Conservation (phyloP, 495 filamentous ascomycete genomes). For the Penicillium cosmopolitanum region DNA sequence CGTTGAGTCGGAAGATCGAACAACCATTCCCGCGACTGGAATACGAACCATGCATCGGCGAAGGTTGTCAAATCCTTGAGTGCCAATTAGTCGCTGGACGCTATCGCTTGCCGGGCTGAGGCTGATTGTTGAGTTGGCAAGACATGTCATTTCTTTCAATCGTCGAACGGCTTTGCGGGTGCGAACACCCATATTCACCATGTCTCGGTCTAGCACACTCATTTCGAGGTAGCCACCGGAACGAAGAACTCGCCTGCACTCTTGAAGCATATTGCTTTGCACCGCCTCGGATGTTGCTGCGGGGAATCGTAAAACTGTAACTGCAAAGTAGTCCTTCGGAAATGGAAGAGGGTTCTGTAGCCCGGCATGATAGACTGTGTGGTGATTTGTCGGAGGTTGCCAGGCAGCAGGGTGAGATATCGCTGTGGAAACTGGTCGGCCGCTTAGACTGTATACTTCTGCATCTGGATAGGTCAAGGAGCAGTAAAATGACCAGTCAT, state of each 20-base stretch:
- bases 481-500: slow-evolving; percentile 98
- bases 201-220: slow-evolving; percentile 79
- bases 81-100: slow-evolving; percentile 73
- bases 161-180: slow-evolving; percentile 75
- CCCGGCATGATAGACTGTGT: slow-evolving; percentile 75
- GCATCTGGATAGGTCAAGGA: slow-evolving; percentile 87
- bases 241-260: slow-evolving; percentile 88
- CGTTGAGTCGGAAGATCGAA: slow-evolving; percentile 40
- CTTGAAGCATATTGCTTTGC: slow-evolving; percentile 80
- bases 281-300: slow-evolving; percentile 69
- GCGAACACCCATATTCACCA: slow-evolving; percentile 83
- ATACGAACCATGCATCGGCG: slow-evolving; percentile 88
- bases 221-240: slow-evolving; percentile 90
- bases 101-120: slow-evolving; percentile 79
- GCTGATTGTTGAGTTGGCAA: slow-evolving; percentile 61
- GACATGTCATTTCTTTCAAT: slow-evolving; percentile 76
- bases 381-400: slow-evolving; percentile 78
- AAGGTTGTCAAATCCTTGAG: slow-evolving; percentile 79
- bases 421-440: slow-evolving; percentile 35
- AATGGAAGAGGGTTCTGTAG: slow-evolving; percentile 80
- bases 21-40: slow-evolving; percentile 76
- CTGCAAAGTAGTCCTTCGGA: slow-evolving; percentile 80
- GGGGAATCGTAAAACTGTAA: slow-evolving; percentile 88
- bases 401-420: slow-evolving; percentile 45
- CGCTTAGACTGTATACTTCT: slow-evolving; percentile 74